phyloP scores from a whole-genome alignment of 306 rosid species.

The Comarum palustre region DNA sequence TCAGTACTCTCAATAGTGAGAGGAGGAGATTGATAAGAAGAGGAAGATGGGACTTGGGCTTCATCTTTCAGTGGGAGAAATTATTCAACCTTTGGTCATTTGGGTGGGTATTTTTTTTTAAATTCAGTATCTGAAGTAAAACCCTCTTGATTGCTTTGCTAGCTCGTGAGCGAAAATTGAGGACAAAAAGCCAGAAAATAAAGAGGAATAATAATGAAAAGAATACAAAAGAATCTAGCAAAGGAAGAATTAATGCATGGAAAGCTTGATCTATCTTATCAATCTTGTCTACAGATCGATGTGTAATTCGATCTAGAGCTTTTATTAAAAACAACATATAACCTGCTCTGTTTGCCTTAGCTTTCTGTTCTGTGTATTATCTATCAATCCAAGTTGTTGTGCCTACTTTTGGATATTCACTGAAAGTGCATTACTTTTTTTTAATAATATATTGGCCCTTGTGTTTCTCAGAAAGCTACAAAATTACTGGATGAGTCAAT shows the following conservation, averaged over 20 bases:
- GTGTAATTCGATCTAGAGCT: slow-evolving; percentile 27
- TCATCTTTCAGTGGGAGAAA: slow-evolving; percentile 62
- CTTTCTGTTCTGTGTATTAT: slow-evolving; percentile 52
- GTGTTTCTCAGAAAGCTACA: too few relatives aligned
- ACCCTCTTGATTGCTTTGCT: neutral
- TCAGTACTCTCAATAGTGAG: slow-evolving; percentile 27
- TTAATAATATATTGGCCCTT: too few relatives aligned
- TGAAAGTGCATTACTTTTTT: neutral
- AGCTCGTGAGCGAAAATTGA: slow-evolving; percentile 12
- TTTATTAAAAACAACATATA: neutral
- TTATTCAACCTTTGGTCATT: slow-evolving; percentile 41
- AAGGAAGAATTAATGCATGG: slow-evolving; percentile 17
- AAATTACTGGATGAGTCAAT: too few relatives aligned
- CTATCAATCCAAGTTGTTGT: slow-evolving; percentile 42
- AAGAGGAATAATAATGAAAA: slow-evolving; percentile 8
- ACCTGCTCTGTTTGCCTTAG: slow-evolving; percentile 59
- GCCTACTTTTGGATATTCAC: slow-evolving; percentile 22
- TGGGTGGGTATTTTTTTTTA: slow-evolving; percentile 18
- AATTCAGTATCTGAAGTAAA: too few relatives aligned
- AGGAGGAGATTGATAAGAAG: slow-evolving; percentile 44
- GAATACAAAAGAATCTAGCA: slow-evolving; percentile 40
- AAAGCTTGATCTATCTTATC: slow-evolving; percentile 61
- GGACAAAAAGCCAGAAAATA: neutral
- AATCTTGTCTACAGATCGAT: slow-evolving; percentile 22
- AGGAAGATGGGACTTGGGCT: slow-evolving; percentile 54